Evolutionary conservation across 208 protist species (phyloP), one percentile per base, ranked within the genome.

Genomic region (Leptomonas pyrrhocoris): DNA sequence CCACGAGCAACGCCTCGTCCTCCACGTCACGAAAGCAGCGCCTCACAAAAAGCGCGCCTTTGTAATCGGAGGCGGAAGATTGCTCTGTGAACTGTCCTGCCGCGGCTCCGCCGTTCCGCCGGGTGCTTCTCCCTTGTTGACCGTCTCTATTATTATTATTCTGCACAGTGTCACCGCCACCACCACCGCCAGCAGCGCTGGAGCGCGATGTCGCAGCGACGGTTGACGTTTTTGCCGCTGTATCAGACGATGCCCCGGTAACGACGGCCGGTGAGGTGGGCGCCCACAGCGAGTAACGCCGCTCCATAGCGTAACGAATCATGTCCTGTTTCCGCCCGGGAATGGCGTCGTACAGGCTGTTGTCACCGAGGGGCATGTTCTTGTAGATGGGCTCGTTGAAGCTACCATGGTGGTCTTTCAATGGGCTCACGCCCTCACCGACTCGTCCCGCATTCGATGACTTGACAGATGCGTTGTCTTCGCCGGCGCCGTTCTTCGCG

Each of bases 271-370:
- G 57, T 25, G 25, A 15, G 1, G 51, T 31, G 11, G 64, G 58
- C 1, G 43, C 49, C 64, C 46, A 69, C 19, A 73, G 12, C 5
- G 60, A 64, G 64, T 79, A 83, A 15, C 72, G 61, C 7, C 77
- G 72, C 71, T 83, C 72, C 18, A 83, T 27, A 55, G 86, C 65
- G 53, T 72, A 79, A 34, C 59, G 25, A 23, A 91, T 86, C 48
- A 83, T 76, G 13, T 92, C 84, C 2, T 74, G 74, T 70, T 94
- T 94, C 7, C 77, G 75, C 13, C 74, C 61, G 11, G 83, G 80
- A 42, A 87, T 75, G 36, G 31, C 64, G 36, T 69, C 68, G 34
- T 59, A 49, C 11, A 61, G 45, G 48, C 60, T 64, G 45, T 66
- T 70, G 28, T 65, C 62, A 12, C 63, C 54, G 7, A 58, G 25